Conservation (phyloP, 1,139 yeast genomes). For the Candida dubliniensis region DNA sequence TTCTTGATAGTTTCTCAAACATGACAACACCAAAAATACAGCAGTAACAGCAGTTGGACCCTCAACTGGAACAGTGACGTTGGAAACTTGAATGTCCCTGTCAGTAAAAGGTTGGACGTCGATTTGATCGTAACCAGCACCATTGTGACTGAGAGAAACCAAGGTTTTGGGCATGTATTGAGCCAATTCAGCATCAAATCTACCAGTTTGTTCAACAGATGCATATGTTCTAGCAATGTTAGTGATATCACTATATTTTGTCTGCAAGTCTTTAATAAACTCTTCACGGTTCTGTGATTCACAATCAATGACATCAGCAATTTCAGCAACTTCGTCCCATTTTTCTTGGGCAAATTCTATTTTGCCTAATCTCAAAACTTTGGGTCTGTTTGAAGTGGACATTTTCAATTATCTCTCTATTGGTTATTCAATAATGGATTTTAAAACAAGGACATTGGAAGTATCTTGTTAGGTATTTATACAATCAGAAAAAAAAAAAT, state of each 20-base stretch:
- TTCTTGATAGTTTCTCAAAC: conserved; percentile 62
- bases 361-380: conserved; percentile 60
- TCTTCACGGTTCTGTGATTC: conserved; percentile 47
- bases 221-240: conserved; percentile 55
- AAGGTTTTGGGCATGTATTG: conserved; percentile 58
- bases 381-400: conserved; percentile 35
- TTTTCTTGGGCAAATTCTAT: conserved; percentile 52
- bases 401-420: neutral
- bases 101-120: conserved; percentile 54
- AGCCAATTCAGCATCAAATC: conserved; percentile 73
- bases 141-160: conserved; percentile 70
- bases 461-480: too few relatives aligned
- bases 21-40: conserved; percentile 61
- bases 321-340: conserved; percentile 50
- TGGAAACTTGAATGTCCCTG: conserved; percentile 62
- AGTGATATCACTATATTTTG: conserved; percentile 47
- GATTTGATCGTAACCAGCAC: conserved; percentile 93
- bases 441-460: neutral
- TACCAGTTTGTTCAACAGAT: conserved; percentile 57
- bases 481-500: neutral
- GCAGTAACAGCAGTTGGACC: conserved; percentile 84
- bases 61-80: conserved; percentile 72
- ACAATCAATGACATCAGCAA: conserved; percentile 53
- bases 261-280: conserved; percentile 51
- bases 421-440: neutral